Evolutionary conservation across 225 moss, liverwort and hornwort species (phyloP), one percentile per base, ranked within the genome.

Genomic region (Pseudisothecium myosuroides): DNA sequence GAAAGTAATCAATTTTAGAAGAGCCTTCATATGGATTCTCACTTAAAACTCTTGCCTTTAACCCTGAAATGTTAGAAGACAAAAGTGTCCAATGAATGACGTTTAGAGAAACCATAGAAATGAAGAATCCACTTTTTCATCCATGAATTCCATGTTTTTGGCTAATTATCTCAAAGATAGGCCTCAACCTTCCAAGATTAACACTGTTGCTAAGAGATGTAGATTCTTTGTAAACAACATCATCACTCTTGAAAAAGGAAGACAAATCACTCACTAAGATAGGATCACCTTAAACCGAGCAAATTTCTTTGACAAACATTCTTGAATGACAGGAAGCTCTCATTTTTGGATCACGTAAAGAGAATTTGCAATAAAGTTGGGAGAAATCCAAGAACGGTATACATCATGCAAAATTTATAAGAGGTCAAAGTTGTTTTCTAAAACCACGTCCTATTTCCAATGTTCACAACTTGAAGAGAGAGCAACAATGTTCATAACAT

Each of bases 131-230:
- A 76, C 12, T 3, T 50, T 11, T 19, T 31, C 12, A 32, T 32
- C 32, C 12, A 20, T 0, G 2, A 12, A 74, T 74, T 0, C 18
- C 3, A 74, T 17, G 17, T 17, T 47, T 74, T 18, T 5, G 6
- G 47, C 3, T 47, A 18, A 28, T 11, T 29, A 47, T 28, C 45
- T 45, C 0, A 17, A 29, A 29, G 17, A 45, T 17, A 45, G 12
- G 50, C 12, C 20, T 49, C 20, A 20, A 20, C 32, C 21, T 50
- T 50, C 2, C 0, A 32, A 2, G 9, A 5, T 56, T 56, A 24
- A 39, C 7, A 29, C 3, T 0, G 0, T 59, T 59, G 59, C 12
- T 13, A 29, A 28, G 3, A 1, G 4, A 14, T 36, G 14, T 52
- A 36, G 2, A 36, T 52, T 52, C 22, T 14, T 49, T 58, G 39